Percentiles rank a stretch among this genome's conserved stretches.
Evolutionary conservation across 1,284 basidiomycete species (phyloP).

Genomic region (Puccinia triticina): DNA sequence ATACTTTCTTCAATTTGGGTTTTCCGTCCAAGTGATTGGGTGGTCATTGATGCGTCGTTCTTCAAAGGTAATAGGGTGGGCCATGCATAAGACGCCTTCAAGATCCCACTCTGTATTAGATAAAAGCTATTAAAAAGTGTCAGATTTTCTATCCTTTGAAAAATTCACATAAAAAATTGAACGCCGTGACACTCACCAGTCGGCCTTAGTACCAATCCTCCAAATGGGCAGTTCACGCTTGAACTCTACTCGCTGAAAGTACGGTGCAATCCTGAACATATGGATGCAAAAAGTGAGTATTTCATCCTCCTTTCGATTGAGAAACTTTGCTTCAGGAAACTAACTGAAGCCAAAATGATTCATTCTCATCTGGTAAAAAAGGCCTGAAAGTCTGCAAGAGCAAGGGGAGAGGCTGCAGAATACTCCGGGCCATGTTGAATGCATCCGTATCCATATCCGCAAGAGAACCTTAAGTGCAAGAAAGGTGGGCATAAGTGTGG

Average conservation of each 20-base stretch:
- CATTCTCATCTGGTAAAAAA: constrained; percentile 53
- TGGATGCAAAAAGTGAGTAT: background rate
- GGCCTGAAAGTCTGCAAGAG: constrained; percentile 63
- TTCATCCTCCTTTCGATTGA: background rate
- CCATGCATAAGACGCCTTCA: constrained; percentile 78
- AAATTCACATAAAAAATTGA: background rate
- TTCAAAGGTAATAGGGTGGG: constrained; percentile 7
- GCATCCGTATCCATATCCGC: background rate
- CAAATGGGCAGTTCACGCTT: constrained; percentile 72
- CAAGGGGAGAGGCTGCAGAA: constrained; percentile 61
- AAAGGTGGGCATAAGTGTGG: background rate
- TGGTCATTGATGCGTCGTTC: background rate
- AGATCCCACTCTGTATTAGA: constrained; percentile 78
- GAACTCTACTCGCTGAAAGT: constrained; percentile 71
- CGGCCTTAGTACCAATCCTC: constrained; percentile 72
- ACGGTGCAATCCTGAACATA: constrained; percentile 65
- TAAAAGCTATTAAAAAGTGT: constrained; percentile 62
- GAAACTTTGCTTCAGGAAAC: constrained; percentile 52
- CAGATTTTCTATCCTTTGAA: background rate
- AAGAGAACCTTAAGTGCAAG: background rate
- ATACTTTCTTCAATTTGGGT: constrained; percentile 63
- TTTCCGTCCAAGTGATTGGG: background rate
- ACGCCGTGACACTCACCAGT: constrained; percentile 64
- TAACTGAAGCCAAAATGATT: constrained; percentile 41
- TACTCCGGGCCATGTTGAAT: background rate